Evolutionary conservation across 495 filamentous ascomycete genomes (phyloP), one percentile per base, ranked within the genome.

Genomic region (Antarctomyces pellizariae): DNA sequence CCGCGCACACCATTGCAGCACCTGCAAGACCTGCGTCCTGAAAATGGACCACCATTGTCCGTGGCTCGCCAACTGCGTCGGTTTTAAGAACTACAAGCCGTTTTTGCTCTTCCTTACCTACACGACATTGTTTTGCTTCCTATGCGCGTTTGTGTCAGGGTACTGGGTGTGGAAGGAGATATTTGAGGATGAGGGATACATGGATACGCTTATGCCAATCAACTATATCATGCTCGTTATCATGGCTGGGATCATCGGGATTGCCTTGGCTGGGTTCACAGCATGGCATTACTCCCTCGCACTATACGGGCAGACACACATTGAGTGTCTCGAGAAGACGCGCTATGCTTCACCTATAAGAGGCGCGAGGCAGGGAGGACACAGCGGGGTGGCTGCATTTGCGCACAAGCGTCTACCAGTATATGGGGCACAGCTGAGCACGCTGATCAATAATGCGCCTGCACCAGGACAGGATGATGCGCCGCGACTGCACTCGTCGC

Each of bases 41-140:
- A 95, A 95, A 52, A 97, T 97, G 86, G 86, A 97, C 47, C 86
- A 97, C 47, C 86, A 97, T 52, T 97, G 86, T 41, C 86, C 86
- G 4, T 97, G 86, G 86, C 60, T 95, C 25, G 86, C 89, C 11
- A 93, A 78, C 2, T 97, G 86, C 43, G 74, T 97, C 24, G 89
- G 89, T 13, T 50, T 97, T 31, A 62, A 67, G 39, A 97, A 95
- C 50, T 90, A 93, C 57, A 95, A 95, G 48, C 59, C 82, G 3
- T 97, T 97, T 46, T 44, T 97, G 18, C 60, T 95, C 5, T 97
- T 97, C 49, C 60, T 97, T 14, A 72, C 89, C 29, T 95, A 97
- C 44, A 79, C 77, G 6, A 75, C 67, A 9, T 26, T 91, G 8
- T 92, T 89, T 54, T 82, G 77, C 56, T 67, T 77, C 52, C 56